Evolutionary conservation across 2,329 filamentous ascomycete species (phyloP), one percentile per base, ranked within the genome.

Genomic region (Exophiala dermatitidis): DNA sequence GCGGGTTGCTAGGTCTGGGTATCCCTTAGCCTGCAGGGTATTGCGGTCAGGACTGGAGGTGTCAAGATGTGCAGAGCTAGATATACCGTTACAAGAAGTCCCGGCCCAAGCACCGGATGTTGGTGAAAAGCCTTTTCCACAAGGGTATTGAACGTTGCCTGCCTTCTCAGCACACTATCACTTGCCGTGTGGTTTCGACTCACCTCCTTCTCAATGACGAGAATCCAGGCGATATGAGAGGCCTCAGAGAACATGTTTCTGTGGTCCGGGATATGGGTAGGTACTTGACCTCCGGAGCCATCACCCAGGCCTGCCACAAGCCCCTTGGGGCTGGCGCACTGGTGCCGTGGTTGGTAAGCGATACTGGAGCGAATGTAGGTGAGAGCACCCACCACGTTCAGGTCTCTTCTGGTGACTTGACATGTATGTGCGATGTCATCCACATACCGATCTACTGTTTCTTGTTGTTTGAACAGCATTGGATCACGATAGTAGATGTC

Each of bases 401-500:
- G 71, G 33, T 73, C 69, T 10, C 70, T 67, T 56, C 82, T 71
- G 46, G 76, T 70, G 9, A 83, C 74, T 3, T 73, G 73, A 58
- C 84, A 77, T 0, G 81, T 84, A 59, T 72, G 76, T 1, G 81
- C 80, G 49, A 85, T 69, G 58, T 82, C 79, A 62, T 85, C 82
- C 7, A 84, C 71, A 50, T 78, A 78, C 47, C 70, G 71, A 64
- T 84, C 77, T 2, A 85, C 80, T 1, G 77, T 69, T 9, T 67
- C 63, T 60, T 85, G 82, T 36, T 74, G 77, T 38, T 73, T 71
- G 61, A 84, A 85, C 5, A 82, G 71, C 38, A 72, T 71, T 1
- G 81, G 79, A 56, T 84, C 79, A 46, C 74, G 76, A 63, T 85
- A 85, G 61, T 80, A 85, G 31, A 85, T 77, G 59, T 84, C 82